phyloP scores from a whole-genome alignment of 1,284 basidiomycete species.

The Moesziomyces sp. region DNA sequence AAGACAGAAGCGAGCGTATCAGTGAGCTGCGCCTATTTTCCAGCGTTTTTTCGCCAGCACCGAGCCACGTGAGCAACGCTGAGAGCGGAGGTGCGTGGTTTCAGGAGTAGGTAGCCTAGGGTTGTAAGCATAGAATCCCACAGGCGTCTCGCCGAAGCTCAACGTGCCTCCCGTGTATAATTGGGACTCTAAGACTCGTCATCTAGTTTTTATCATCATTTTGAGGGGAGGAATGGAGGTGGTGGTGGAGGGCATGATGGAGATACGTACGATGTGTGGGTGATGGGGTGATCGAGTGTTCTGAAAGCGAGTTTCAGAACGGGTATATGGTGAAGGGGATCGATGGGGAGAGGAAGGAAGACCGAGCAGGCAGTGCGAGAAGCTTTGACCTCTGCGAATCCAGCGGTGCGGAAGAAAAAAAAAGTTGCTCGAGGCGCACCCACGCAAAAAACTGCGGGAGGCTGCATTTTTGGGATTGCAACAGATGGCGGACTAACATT shows the following conservation, averaged over 20 bases:
- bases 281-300: slow-evolving; percentile 37
- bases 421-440: slow-evolving; percentile 2
- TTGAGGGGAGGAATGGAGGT: not conserved
- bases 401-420: slow-evolving; percentile 2
- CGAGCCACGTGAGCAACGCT: not conserved
- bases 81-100: slow-evolving; percentile 1
- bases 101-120: slow-evolving; percentile 63
- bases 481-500: too few species aligned
- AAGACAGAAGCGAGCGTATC: slow-evolving; percentile 9
- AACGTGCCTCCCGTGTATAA: slow-evolving; percentile 44
- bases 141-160: slow-evolving; percentile 31
- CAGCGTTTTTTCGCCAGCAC: not conserved
- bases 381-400: not conserved
- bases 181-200: slow-evolving; percentile 61
- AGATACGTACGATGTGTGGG: slow-evolving; percentile 23
- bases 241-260: not conserved
- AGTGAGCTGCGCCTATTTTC: not conserved
- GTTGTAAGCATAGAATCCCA: slow-evolving; percentile 56
- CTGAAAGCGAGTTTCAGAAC: slow-evolving; percentile 44
- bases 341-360: slow-evolving; percentile 36
- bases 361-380: not conserved
- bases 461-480: not conserved
- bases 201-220: slow-evolving; percentile 62
- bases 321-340: slow-evolving; percentile 41
- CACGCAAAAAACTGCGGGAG: slow-evolving; percentile 21